phyloP scores from a whole-genome alignment of 805 yeast genomes.

The Ogataea chonburiensis region DNA sequence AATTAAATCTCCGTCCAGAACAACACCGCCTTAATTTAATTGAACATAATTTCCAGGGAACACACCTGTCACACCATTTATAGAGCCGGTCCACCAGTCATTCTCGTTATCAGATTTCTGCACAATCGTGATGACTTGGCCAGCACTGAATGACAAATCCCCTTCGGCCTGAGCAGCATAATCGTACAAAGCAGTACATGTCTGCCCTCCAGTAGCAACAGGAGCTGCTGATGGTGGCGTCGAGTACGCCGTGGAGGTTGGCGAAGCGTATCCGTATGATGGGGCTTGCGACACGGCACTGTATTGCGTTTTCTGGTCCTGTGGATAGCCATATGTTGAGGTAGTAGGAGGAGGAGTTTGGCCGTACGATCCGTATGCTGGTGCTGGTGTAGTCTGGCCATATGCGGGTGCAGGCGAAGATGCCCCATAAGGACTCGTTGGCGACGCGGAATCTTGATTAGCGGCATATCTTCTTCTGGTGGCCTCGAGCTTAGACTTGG shows the following conservation, averaged over 20 bases:
- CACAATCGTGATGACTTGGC: conserved; percentile 78
- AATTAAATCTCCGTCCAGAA: conserved; percentile 5
- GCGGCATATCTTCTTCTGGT: conserved; percentile 72
- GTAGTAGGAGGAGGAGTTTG: conserved; percentile 30
- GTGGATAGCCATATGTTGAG: conserved; percentile 25
- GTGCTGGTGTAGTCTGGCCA: conserved; percentile 31
- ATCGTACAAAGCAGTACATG: conserved; percentile 89
- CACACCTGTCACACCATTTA: conserved; percentile 82
- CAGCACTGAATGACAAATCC: conserved; percentile 84
- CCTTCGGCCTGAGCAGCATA: conserved; percentile 92
- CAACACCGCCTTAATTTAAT: conserved; percentile 40
- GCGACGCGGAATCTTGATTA: conserved; percentile 34
- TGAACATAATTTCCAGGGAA: conserved; percentile 98
- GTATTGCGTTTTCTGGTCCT: conserved; percentile 27
- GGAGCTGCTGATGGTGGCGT: conserved; percentile 38
- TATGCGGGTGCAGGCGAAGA: conserved; percentile 22
- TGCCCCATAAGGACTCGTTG: conserved; percentile 19
- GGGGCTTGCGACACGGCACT: conserved; percentile 26
- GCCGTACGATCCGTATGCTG: conserved; percentile 36
- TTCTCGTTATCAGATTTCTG: conserved; percentile 80
- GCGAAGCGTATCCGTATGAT: conserved; percentile 24
- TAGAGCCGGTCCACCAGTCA: conserved; percentile 97
- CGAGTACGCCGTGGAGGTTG: conserved; percentile 33
- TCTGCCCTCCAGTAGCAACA: conserved; percentile 34
- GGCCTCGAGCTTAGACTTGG: conserved; percentile 78